Evolutionary conservation across 2,329 filamentous ascomycete genomes (phyloP).

Genomic region (Apiospora pterosperma): DNA sequence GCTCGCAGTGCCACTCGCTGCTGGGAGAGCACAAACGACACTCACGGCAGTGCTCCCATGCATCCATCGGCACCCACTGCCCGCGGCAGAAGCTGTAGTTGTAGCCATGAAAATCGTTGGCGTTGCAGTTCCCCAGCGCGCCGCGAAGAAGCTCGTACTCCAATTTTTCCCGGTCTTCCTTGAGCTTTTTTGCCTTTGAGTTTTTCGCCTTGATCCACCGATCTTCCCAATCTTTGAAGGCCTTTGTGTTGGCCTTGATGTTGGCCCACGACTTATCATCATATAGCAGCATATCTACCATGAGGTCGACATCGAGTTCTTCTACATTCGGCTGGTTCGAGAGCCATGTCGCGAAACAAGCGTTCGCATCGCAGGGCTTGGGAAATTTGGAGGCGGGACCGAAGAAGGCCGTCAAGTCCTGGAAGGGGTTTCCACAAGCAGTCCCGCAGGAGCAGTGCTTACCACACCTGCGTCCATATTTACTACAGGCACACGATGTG

Average conservation of each 20-base stretch:
- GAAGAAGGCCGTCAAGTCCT: constrained; percentile 29
- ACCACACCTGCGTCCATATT: constrained; percentile 26
- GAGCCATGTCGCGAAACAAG: constrained; percentile 31
- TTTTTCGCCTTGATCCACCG: constrained; percentile 25
- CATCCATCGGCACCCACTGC: constrained; percentile 24
- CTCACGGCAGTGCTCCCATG: constrained; percentile 28
- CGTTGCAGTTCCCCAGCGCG: constrained; percentile 25
- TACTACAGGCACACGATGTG: constrained; percentile 28
- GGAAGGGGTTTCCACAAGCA: constrained; percentile 29
- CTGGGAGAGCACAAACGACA: constrained; percentile 25
- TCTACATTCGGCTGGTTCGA: constrained; percentile 30
- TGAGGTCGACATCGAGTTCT: constrained; percentile 28
- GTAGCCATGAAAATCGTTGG: constrained; percentile 27
- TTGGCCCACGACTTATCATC: constrained; percentile 29
- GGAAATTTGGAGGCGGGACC: constrained; percentile 23
- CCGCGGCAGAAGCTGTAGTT: constrained; percentile 31
- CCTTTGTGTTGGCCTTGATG: constrained; percentile 22
- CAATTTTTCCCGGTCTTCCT: constrained; percentile 27
- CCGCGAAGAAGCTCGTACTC: constrained; percentile 31
- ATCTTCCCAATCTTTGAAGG: constrained; percentile 28
- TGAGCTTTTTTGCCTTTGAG: constrained; percentile 27
- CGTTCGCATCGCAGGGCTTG: constrained; percentile 27
- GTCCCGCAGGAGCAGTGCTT: constrained; percentile 25
- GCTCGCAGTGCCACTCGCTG: constrained; percentile 29
- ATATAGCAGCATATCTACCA: constrained; percentile 31